Percentiles rank a stretch among this genome's conserved stretches.
Conservation (phyloP, 2,329 filamentous ascomycete species). For the Neonectria sp. region DNA sequence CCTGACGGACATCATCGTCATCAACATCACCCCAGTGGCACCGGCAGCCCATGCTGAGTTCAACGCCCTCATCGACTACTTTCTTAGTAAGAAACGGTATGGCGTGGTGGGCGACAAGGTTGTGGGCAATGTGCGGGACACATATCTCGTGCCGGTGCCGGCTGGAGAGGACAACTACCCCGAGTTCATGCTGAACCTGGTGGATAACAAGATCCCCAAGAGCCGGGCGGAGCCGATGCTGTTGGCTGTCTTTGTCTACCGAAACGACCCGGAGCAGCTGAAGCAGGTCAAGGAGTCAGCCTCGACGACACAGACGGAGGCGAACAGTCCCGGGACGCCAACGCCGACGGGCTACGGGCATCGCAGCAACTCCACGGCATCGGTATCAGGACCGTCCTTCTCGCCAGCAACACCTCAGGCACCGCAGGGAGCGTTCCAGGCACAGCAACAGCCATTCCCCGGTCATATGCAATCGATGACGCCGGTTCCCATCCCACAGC, state of each 20-base stretch:
- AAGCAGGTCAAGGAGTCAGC: slow-evolving; percentile 46
- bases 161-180: slow-evolving; percentile 80
- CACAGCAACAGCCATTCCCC: slow-evolving; percentile 51
- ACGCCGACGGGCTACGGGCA: slow-evolving; percentile 54
- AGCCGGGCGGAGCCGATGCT: slow-evolving; percentile 82
- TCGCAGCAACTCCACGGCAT: slow-evolving; percentile 62
- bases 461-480: slow-evolving; percentile 53
- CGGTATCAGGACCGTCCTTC: slow-evolving; percentile 63
- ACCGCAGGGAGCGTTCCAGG: slow-evolving; percentile 52
- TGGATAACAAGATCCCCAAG: slow-evolving; percentile 84
- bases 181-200: slow-evolving; percentile 90
- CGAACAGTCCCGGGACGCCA: slow-evolving; percentile 49
- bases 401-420: slow-evolving; percentile 66
- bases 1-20: slow-evolving; percentile 87
- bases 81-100: slow-evolving; percentile 84
- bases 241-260: slow-evolving; percentile 87
- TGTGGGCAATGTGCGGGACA: slow-evolving; percentile 84
- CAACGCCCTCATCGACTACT: slow-evolving; percentile 88
- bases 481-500: slow-evolving; percentile 55
- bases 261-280: slow-evolving; percentile 67
- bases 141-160: slow-evolving; percentile 90
- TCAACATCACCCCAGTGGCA: slow-evolving; percentile 78
- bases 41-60: slow-evolving; percentile 75
- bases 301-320: slow-evolving; percentile 29
- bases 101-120: slow-evolving; percentile 88